Evolutionary conservation across 2,329 filamentous ascomycete genomes (phyloP).

Genomic region (Alternaria burnsii): DNA sequence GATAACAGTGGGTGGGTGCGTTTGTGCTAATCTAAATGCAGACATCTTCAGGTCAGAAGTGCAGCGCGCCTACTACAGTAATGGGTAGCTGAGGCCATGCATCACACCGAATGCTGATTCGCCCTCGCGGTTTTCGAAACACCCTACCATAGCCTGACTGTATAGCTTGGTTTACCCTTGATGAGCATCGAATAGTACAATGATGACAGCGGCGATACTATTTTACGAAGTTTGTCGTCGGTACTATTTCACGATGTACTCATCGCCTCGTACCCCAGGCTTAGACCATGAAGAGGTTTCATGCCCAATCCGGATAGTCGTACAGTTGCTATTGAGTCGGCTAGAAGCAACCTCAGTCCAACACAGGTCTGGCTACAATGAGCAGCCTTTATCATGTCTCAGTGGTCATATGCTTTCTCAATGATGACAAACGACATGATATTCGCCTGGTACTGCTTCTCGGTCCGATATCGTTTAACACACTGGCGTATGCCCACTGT

Average conservation of each 20-base stretch:
- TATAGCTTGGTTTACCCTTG: not conserved
- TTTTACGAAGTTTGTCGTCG: not conserved
- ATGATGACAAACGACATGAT: not conserved
- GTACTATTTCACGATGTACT: not conserved
- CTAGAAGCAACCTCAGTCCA: not conserved
- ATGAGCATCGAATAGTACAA: not conserved
- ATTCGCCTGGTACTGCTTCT: not conserved
- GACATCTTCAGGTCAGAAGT: not conserved
- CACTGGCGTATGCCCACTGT: not conserved
- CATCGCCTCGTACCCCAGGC: too few relatives aligned
- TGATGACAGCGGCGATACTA: not conserved
- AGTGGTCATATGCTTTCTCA: not conserved
- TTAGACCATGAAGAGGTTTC: too few relatives aligned
- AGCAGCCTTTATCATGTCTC: not conserved
- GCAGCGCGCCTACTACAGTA: not conserved
- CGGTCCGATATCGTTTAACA: not conserved
- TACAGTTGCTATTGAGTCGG: too few relatives aligned
- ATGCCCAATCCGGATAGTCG: too few relatives aligned
- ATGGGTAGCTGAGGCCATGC: not conserved
- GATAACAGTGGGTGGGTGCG: too few relatives aligned
- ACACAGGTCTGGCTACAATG: not conserved
- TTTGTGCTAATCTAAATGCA: not conserved
- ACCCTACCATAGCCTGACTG: not conserved
- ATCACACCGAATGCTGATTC: not conserved
- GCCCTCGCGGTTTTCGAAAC: too few relatives aligned